These are phyloP conservation scores for Aspergillus sp. DNA, from an alignment of 2,329 filamentous ascomycete genomes.

Conservation along the genomic window DNA sequence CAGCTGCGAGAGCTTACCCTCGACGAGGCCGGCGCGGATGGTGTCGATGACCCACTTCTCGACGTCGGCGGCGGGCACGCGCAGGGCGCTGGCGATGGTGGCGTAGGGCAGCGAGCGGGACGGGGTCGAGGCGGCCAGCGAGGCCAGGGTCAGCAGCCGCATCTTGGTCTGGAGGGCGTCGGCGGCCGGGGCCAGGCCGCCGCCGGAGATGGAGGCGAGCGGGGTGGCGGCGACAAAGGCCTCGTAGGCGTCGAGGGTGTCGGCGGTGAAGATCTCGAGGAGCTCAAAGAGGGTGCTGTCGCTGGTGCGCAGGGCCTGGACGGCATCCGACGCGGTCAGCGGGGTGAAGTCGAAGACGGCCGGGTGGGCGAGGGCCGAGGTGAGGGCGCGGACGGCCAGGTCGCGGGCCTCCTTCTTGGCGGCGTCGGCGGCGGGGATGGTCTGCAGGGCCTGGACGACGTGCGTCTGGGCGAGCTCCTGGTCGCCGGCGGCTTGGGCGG, in stretches of 20 bases:
- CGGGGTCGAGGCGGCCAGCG: slow-evolving; percentile 77
- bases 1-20: slow-evolving; percentile 93
- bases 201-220: slow-evolving; percentile 66
- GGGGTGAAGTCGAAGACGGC: slow-evolving; percentile 72
- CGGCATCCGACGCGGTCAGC: slow-evolving; percentile 67
- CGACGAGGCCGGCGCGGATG: slow-evolving; percentile 90
- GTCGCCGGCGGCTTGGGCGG: slow-evolving; percentile 73
- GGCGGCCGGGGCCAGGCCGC: slow-evolving; percentile 74
- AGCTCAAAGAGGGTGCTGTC: slow-evolving; percentile 86
- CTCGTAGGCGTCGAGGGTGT: slow-evolving; percentile 91
- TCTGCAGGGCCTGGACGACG: slow-evolving; percentile 73
- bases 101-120: slow-evolving; percentile 86
- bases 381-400: slow-evolving; percentile 63
- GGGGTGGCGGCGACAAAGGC: slow-evolving; percentile 74
- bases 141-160: slow-evolving; percentile 89
- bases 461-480: slow-evolving; percentile 73
- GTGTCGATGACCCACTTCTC: slow-evolving; percentile 99
- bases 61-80: slow-evolving; percentile 78
- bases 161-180: slow-evolving; percentile 91
- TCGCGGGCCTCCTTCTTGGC: slow-evolving; percentile 55
- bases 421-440: slow-evolving; percentile 63
- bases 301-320: slow-evolving; percentile 83
- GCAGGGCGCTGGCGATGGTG: slow-evolving; percentile 78
- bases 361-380: slow-evolving; percentile 64
- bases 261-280: slow-evolving; percentile 91